Evolutionary conservation across 2,329 filamentous ascomycete species (phyloP), one percentile per base, ranked within the genome.

Genomic region (Calonectria pauciramosa): DNA sequence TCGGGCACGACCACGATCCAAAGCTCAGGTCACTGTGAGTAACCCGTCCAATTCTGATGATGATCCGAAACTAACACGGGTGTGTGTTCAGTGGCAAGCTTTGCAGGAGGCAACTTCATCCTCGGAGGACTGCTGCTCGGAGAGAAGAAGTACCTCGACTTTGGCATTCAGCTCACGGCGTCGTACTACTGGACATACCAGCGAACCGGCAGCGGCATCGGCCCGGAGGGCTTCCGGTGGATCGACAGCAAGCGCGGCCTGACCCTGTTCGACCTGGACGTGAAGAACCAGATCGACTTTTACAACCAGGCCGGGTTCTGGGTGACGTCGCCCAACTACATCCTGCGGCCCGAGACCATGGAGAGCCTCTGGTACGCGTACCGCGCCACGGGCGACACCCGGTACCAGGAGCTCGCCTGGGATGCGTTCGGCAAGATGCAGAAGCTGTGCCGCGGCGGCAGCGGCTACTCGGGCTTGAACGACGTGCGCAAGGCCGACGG

Each of bases 311-410:
- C 91, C 0, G 95, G 95, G 5, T 97, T 95, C 87, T 97, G 92
- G 85, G 93, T 95, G 82, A 88, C 85, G 0, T 86, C 87, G 52
- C 81, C 86, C 0, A 81, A 84, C 9, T 98, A 97, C 83, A 86
- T 93, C 11, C 89, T 97, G 36, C 91, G 95, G 0, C 94, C 95
- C 0, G 95, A 97, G 85, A 94, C 96, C 4, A 89, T 97, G 41
- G 95, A 98, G 86, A 94, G 92, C 78, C 93, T 93, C 84, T 98
- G 97, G 88, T 97, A 98, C 84, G 94, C 95, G 2, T 97, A 94
- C 87, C 92, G 95, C 66, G 91, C 93, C 0, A 98, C 95, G 0
- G 93, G 93, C 4, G 90, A 96, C 74, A 78, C 86, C 38, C 94
- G 92, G 86, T 98, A 96, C 84, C 94, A 95, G 83, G 93, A 96